Base-by-base conservation (phyloP, 1,284 basidiomycete species). In the Somion occarium region DNA sequence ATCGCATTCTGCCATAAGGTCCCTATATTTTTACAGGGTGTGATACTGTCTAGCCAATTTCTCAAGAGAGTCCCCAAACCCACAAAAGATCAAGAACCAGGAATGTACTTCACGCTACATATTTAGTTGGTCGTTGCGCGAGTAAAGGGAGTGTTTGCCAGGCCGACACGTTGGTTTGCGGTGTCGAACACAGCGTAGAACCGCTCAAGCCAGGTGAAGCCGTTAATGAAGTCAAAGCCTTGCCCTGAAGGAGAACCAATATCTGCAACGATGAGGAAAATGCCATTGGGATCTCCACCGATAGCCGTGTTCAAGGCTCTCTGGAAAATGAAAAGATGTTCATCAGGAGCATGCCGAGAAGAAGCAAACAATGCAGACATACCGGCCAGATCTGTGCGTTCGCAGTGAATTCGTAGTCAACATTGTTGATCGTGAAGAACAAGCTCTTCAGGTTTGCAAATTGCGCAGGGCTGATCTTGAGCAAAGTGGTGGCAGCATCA, bases 181-280 rank as follows among this genome's bases (percentile, higher is more conserved):
- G 79, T 80, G 59, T 87, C 85, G 61, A 68, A 85, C 24, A 84
- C 81, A 12, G 75, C 72, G 67, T 85, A 85, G 74, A 79, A 85
- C 25, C 82, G 78, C 65, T 86, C 79, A 13, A 74, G 56, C 44
- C 64, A 68, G 34, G 63, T 56, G 57, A 60, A 60, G 34, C 69
- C 64, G 53, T 69, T 68, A 64, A 72, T 70, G 57, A 71, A 69
- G 62, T 69, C 68, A 26, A 71, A 63, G n/a, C 69, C 69, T 44
- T 53, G 12, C 41, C 69, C 69, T 7, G 58, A 53, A 27, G 48
- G 53, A 3, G 62, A 58, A 46, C 69, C 66, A 38, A 69, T 49
- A 50, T 64, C 58, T 46, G 51, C 55, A 38, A 71, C 63, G 54
- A 83, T 71, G 43, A 79, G 69, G 61, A 82, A 85, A 48, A 83